phyloP scores from a whole-genome alignment of 106 monocot genomes.

The Allium cepa region DNA sequence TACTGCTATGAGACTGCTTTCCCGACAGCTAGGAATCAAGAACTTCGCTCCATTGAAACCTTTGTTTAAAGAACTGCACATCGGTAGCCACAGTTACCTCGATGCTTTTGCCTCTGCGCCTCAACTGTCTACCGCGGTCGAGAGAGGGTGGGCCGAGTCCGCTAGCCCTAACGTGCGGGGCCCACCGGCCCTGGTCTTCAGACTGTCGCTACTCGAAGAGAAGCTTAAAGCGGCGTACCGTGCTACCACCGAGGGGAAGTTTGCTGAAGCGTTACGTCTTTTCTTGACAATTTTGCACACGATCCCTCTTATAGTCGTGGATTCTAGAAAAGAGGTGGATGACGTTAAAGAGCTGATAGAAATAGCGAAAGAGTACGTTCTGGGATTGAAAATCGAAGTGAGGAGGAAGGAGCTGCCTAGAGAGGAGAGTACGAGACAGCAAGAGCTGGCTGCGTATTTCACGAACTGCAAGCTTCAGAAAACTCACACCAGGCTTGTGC shows the following conservation, averaged over 20 bases:
- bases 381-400: slow-evolving; percentile 56
- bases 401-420: slow-evolving; percentile 37
- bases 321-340: slow-evolving; percentile 56
- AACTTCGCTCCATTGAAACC: slow-evolving; percentile 44
- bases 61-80: slow-evolving; percentile 36
- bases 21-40: slow-evolving; percentile 48
- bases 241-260: slow-evolving; percentile 46
- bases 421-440: slow-evolving; percentile 35
- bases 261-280: slow-evolving; percentile 39
- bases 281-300: slow-evolving; percentile 51
- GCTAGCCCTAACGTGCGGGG: slow-evolving; percentile 30
- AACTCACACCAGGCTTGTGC: slow-evolving; percentile 32
- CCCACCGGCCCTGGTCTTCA: slow-evolving; percentile 46
- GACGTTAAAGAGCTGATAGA: slow-evolving; percentile 61
- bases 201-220: slow-evolving; percentile 42
- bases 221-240: slow-evolving; percentile 42
- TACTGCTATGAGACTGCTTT: slow-evolving; percentile 46
- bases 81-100: slow-evolving; percentile 43
- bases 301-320: slow-evolving; percentile 48
- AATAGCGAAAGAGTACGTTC: slow-evolving; percentile 36
- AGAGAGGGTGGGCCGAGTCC: slow-evolving; percentile 54
- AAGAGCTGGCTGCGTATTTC: slow-evolving; percentile 60
- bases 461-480: slow-evolving; percentile 63
- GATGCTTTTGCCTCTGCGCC: slow-evolving; percentile 28
- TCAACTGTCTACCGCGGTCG: slow-evolving; percentile 32